Conservation (phyloP, 176 grass and related monocot genomes). For the Areca catechu region DNA sequence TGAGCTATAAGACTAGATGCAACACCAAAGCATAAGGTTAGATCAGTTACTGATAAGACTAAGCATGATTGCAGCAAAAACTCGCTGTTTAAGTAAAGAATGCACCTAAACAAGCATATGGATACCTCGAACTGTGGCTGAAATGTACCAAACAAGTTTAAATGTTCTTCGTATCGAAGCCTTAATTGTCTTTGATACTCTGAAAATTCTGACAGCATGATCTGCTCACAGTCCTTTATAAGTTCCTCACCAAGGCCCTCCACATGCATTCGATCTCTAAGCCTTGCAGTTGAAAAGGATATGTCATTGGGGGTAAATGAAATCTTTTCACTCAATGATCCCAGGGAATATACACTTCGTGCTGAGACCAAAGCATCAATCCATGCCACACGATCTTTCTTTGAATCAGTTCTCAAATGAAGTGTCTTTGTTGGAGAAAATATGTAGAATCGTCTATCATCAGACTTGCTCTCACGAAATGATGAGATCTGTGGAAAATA, state of each 20-base stretch:
- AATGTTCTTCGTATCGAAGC: conserved; percentile 39
- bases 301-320: conserved; percentile 41
- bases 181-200: conserved; percentile 47
- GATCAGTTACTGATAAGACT: background rate
- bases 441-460: conserved; percentile 77
- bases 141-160: conserved; percentile 51
- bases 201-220: conserved; percentile 56
- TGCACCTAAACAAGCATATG: background rate
- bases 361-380: conserved; percentile 55
- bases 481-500: conserved; percentile 48
- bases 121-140: conserved; percentile 45
- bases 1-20: no score
- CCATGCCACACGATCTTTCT: conserved; percentile 56
- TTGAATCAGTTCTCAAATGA: conserved; percentile 54
- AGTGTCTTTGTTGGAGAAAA: conserved; percentile 72
- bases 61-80: background rate
- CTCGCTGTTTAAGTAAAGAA: background rate
- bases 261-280: conserved; percentile 40
- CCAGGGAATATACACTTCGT: conserved; percentile 55
- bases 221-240: conserved; percentile 65
- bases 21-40: no score
- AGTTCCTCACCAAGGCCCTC: conserved; percentile 53
- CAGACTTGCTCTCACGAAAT: conserved; percentile 70
- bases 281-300: conserved; percentile 47
- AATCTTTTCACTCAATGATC: conserved; percentile 47